These are phyloP conservation scores for Auricularia auricula-judae DNA, from an alignment of 768 basidiomycete species.

Conservation along the genomic window DNA sequence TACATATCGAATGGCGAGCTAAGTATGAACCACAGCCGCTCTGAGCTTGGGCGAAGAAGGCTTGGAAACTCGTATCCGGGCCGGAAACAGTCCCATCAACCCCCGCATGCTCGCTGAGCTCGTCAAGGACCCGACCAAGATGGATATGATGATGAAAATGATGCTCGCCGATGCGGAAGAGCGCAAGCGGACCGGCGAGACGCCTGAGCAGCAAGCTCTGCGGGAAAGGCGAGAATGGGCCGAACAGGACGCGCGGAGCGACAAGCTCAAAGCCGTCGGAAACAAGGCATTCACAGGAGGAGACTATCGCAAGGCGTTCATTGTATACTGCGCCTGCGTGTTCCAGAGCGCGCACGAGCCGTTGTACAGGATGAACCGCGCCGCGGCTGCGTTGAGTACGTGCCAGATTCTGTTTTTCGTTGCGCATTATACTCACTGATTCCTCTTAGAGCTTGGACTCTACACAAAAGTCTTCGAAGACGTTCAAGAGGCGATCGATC, in stretches of 20 bases:
- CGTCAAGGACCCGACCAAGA: background rate
- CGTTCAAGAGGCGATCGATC: background rate
- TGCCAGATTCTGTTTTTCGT: background rate
- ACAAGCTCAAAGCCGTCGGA: background rate
- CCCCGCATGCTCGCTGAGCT: no score
- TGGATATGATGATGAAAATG: background rate
- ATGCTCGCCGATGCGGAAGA: background rate
- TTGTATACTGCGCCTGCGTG: background rate
- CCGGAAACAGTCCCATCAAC: background rate
- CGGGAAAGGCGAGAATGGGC: background rate
- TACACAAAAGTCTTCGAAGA: background rate
- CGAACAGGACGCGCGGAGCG: background rate
- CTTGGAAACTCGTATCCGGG: background rate
- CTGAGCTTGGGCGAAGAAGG: no score
- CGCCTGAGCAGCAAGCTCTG: background rate
- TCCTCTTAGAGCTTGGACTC: background rate
- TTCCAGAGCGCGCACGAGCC: background rate
- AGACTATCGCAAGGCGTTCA: background rate
- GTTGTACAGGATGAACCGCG: background rate
- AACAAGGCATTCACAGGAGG: background rate
- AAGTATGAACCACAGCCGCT: no score
- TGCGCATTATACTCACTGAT: background rate
- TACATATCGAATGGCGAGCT: no score
- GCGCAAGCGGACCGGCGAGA: background rate
- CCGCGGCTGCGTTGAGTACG: background rate